Evolutionary conservation across 2,329 filamentous ascomycete species (phyloP), one percentile per base, ranked within the genome.

Genomic region (Aureobasidium uvarum): DNA sequence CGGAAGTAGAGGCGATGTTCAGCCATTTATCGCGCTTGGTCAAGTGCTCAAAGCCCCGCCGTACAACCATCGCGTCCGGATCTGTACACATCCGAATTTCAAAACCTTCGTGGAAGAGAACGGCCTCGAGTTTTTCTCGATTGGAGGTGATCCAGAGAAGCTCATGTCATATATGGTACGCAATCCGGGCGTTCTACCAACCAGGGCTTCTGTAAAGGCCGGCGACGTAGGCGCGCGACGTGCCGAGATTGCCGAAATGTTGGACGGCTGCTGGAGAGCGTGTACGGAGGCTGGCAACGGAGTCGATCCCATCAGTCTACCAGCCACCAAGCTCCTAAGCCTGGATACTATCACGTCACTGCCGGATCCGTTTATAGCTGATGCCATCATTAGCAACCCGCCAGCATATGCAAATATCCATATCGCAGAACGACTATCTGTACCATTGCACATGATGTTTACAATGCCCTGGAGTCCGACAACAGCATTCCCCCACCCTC

Each of bases 141-240:
- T 83, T 65, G 80, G 80, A n/a, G 80, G 80, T 5, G 81, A 83
- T 68, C 81, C 81, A n/a, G 75, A 79, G 14, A 77, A 80, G 67
- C 75, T 82, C 46, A 83, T 83, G 81, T 90, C 91, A 3, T 95
- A 93, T 71, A 96, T 96, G 91, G 91, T 95, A 52, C 93, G 93
- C 76, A 90, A 95, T 70, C 91, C 92, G 0, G 90, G 91, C 0
- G 80, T 96, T 36, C 91, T 96, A 87, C 92, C 92, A 1, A 89
- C 89, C 1, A 85, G 94, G 66, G 88, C 92, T 56, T 87, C 89
- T 0, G 77, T 96, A 56, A 87, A 86, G 67, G 89, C 84, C 69
- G 91, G 91, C 11, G 91, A 95, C 73, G 85, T 96, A 58, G 88
- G 84, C 46, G 89, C 88, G 75, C 83, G 90, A 36, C 83, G 91